phyloP scores from a whole-genome alignment of 2,329 filamentous ascomycete species.

The Neopestalotiopsis sp. region DNA sequence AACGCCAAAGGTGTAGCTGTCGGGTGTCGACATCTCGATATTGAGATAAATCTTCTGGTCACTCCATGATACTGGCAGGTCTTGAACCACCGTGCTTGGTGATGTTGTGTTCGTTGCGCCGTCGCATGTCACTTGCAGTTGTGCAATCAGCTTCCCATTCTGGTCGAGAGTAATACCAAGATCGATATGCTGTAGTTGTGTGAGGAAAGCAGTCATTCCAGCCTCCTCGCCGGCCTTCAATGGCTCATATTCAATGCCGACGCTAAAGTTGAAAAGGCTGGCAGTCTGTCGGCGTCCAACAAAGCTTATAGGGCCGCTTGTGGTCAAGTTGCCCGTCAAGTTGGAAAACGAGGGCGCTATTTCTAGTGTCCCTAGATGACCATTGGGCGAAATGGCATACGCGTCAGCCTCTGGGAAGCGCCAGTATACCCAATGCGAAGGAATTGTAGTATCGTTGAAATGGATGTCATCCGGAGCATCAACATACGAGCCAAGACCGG shows the following conservation, averaged over 20 bases:
- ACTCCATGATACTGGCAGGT: no score
- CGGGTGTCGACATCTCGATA: no score
- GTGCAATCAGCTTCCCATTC: no score
- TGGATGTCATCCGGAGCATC: constrained; percentile 28
- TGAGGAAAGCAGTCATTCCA: constrained; percentile 39
- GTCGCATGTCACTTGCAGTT: not conserved
- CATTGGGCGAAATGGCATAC: constrained; percentile 24
- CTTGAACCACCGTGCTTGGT: not conserved
- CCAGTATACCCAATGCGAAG: constrained; percentile 38
- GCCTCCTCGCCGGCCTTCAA: constrained; percentile 33
- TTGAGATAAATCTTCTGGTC: no score
- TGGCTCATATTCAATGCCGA: constrained; percentile 35
- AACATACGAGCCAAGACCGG: constrained; percentile 29
- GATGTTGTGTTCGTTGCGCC: not conserved
- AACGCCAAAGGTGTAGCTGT: not conserved
- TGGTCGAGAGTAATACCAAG: constrained; percentile 31
- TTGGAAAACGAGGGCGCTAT: constrained; percentile 34
- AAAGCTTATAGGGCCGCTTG: constrained; percentile 32
- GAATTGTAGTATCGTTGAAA: constrained; percentile 29
- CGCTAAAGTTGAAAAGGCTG: constrained; percentile 36
- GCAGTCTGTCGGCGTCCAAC: constrained; percentile 37
- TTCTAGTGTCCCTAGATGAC: constrained; percentile 25
- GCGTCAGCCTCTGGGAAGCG: constrained; percentile 32
- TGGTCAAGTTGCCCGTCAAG: constrained; percentile 32
- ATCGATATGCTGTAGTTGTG: constrained; percentile 37